Evolutionary conservation across 768 basidiomycete species (phyloP).

Genomic region (Tylopilus intermedius): DNA sequence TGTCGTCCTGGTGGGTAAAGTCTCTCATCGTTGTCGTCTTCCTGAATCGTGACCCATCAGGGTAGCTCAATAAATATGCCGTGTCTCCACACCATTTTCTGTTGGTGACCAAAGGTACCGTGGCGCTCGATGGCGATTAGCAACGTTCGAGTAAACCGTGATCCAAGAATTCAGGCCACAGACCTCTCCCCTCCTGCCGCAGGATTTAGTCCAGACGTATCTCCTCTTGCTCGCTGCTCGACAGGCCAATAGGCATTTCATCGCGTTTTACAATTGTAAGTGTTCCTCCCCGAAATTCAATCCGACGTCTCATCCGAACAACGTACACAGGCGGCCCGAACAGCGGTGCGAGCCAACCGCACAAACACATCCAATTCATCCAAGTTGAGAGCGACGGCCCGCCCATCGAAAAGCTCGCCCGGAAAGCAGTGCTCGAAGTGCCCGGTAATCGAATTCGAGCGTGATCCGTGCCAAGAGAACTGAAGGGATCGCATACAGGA

Average conservation of each 20-base stretch:
- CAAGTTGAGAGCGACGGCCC: conserved; percentile 61
- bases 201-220: conserved; percentile 76
- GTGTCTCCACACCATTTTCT: conserved; percentile 83
- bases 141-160: neutral
- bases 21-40: neutral
- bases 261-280: conserved; percentile 91
- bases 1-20: conserved; percentile 58
- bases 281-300: neutral
- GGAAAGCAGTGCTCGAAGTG: conserved; percentile 50
- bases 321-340: conserved; percentile 54
- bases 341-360: conserved; percentile 85
- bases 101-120: conserved; percentile 80
- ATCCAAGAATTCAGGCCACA: conserved; percentile 68
- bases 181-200: conserved; percentile 70
- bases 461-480: neutral
- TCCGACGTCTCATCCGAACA: neutral
- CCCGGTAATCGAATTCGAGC: conserved; percentile 10
- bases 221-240: conserved; percentile 65
- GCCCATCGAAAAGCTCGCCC: conserved; percentile 72
- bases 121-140: conserved; percentile 5
- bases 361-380: conserved; percentile 89
- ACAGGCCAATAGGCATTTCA: conserved; percentile 51
- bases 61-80: conserved; percentile 81
- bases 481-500: conserved; percentile 37
- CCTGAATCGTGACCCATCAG: conserved; percentile 2